Base-by-base conservation (phyloP, 768 basidiomycete genomes). In the Suillus discolor region DNA sequence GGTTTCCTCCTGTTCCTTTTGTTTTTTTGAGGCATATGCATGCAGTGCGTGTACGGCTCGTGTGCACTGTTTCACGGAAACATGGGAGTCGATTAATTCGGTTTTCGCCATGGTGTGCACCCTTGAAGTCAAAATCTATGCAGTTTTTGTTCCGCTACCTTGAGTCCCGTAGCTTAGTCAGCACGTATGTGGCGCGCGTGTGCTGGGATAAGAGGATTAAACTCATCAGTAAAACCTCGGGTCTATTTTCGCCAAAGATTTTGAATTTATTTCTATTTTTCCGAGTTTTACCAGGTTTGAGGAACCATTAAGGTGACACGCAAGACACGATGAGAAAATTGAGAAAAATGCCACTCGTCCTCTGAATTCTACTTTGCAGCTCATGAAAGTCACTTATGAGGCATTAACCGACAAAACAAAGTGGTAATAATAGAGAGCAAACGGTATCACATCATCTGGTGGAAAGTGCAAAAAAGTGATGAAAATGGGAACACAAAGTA, bases 21-120 rank as follows among this genome's bases (percentile, higher is more conserved):
- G 84, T 71, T 83, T 82, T 73, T 92, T 89, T 57, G 79, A 72
- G 54, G 90, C 87, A 73, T 98, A 87, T 2, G 83, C 79, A 61
- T 92, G 83, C 20, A 99, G 85, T 0, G 96, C 92, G 0, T 88
- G 84, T 9, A 97, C 81, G 6, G 97, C 97, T 55, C 84, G 87
- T 68, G 86, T 82, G 73, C 89, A 91, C 79, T 99, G 97, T 13
- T 82, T 75, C 16, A 81, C 66, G 23, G 90, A 90, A 67, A 97
- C 89, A 67, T 83, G 89, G 18, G 72, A 82, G 77, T 92, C 92
- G 72, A 94, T 85, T 70, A 92, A 84, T 64, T 83, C 81, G 62
- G 81, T 76, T 66, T 79, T 74, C 51, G 80, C 73, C 87, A 87
- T 87, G 57, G 60, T 25, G 54, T 54, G 4, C 51, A 4, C 51